Conservation (phyloP, 2,329 filamentous ascomycete species). For the Cladosporium austrohemisphaericum region DNA sequence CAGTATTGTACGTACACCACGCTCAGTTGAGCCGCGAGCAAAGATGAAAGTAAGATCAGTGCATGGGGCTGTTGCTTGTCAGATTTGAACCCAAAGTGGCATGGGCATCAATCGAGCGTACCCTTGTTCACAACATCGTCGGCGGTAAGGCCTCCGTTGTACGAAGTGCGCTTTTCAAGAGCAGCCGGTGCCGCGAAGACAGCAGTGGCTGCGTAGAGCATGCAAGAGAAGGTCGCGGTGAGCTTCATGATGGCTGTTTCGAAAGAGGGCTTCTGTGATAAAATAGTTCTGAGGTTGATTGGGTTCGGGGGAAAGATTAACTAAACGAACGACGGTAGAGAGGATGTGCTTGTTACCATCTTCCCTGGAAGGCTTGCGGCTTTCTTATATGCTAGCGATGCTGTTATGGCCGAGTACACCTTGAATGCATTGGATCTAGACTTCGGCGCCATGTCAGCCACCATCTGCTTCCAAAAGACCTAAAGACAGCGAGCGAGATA, state of each 20-base stretch:
- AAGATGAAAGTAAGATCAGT: conserved; percentile 52
- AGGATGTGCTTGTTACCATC: no score
- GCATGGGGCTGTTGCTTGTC: conserved; percentile 31
- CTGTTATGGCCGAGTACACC: no score
- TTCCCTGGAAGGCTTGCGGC: no score
- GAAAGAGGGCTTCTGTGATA: no score
- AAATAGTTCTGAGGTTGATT: no score
- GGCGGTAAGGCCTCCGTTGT: conserved; percentile 19
- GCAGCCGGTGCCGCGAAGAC: conserved; percentile 16
- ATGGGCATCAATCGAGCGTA: neutral
- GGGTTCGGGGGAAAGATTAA: no score
- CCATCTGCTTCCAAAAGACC: no score
- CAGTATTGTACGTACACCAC: conserved; percentile 28
- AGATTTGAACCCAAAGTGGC: neutral
- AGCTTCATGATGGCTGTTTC: conserved; percentile 18
- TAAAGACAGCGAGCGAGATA: no score
- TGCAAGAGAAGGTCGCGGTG: conserved; percentile 17
- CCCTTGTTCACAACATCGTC: conserved; percentile 17
- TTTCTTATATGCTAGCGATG: no score
- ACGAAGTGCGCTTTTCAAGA: conserved; percentile 18
- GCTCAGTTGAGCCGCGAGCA: conserved; percentile 54
- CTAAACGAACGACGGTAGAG: no score
- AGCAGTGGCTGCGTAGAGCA: conserved; percentile 20
- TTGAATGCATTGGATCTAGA: no score
- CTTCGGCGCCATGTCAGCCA: no score